Conservation (phyloP, 2,329 filamentous ascomycete genomes). For the Cadophora luteo-olivacea region DNA sequence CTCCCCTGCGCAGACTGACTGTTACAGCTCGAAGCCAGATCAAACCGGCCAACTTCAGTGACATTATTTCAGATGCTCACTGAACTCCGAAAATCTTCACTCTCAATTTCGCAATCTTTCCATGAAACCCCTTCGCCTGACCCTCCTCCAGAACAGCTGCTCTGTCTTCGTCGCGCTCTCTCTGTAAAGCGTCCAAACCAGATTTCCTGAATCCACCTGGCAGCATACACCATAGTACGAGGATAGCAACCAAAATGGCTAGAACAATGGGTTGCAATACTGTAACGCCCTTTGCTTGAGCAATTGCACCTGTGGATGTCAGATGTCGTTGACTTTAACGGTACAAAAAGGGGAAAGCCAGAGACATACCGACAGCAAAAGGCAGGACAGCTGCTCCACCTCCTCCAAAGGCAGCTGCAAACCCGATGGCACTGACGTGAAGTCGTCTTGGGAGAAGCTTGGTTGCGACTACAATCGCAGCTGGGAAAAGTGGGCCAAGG, state of each 20-base stretch:
- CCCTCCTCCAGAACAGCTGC: slow-evolving; percentile 20
- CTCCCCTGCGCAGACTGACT: not conserved
- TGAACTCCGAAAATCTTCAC: slow-evolving; percentile 10
- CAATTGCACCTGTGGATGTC: slow-evolving; percentile 62
- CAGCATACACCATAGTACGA: slow-evolving; percentile 29
- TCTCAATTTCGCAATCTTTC: slow-evolving; percentile 21
- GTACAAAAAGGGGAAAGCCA: not conserved
- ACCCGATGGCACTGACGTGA: slow-evolving; percentile 80
- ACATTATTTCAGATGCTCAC: not conserved
- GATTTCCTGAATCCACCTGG: slow-evolving; percentile 36
- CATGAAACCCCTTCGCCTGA: slow-evolving; percentile 13
- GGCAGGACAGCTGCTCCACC: slow-evolving; percentile 72
- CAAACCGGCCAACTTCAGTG: too few relatives aligned
- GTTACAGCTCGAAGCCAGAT: not conserved
- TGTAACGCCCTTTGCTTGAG: slow-evolving; percentile 60
- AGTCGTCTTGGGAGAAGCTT: slow-evolving; percentile 75
- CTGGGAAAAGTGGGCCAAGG: slow-evolving; percentile 81
- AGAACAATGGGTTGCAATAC: slow-evolving; percentile 64
- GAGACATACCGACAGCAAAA: slow-evolving; percentile 56
- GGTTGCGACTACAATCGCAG: slow-evolving; percentile 74
- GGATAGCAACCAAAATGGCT: slow-evolving; percentile 49
- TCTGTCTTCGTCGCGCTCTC: slow-evolving; percentile 25
- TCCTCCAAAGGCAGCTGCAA: slow-evolving; percentile 79
- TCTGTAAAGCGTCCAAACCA: slow-evolving; percentile 31
- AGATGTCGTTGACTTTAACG: not conserved